Percentiles rank a stretch among this genome's conserved stretches.
Conservation (phyloP, 805 yeast species). For the Schizosaccharomyces japonicus region DNA sequence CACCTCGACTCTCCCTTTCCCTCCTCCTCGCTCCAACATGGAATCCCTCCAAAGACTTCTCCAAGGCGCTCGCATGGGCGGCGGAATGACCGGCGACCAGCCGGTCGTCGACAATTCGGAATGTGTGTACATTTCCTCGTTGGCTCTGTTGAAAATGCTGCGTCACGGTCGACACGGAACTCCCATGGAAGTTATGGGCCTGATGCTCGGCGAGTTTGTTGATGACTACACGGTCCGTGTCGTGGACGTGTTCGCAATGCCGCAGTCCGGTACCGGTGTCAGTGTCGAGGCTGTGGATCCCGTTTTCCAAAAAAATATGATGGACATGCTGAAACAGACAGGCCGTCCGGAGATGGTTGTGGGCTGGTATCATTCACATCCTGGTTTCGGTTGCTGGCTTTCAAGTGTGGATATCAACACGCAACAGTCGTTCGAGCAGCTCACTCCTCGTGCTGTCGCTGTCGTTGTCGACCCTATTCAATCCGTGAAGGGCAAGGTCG, state of each 20-base stretch:
- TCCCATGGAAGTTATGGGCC: conserved; percentile 83
- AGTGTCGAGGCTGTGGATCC: conserved; percentile 98
- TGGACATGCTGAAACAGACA: conserved; percentile 96
- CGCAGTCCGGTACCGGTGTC: conserved; percentile 91
- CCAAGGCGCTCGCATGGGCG: conserved; percentile 3
- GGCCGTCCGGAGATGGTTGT: conserved; percentile 90
- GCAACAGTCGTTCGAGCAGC: conserved; percentile 90
- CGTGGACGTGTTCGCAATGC: conserved; percentile 97
- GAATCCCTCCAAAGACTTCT: neutral
- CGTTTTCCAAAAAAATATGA: conserved; percentile 94
- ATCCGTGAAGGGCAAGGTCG: conserved; percentile 95
- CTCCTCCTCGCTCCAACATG: too few relatives aligned
- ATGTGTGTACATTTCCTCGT: conserved; percentile 46
- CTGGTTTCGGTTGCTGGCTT: conserved; percentile 99
- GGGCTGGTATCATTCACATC: conserved; percentile 99
- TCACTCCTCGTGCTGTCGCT: conserved; percentile 88
- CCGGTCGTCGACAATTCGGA: conserved; percentile 8
- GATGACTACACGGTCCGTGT: conserved; percentile 95
- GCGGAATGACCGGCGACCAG: conserved; percentile 7
- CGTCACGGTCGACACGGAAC: conserved; percentile 42
- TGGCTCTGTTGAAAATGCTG: conserved; percentile 86
- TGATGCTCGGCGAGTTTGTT: conserved; percentile 81
- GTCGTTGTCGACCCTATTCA: conserved; percentile 97
- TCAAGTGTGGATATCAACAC: conserved; percentile 94
- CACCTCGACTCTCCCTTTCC: too few relatives aligned